phyloP scores from a whole-genome alignment of 1,284 basidiomycete species.

The Exobasidium rhododendri region DNA sequence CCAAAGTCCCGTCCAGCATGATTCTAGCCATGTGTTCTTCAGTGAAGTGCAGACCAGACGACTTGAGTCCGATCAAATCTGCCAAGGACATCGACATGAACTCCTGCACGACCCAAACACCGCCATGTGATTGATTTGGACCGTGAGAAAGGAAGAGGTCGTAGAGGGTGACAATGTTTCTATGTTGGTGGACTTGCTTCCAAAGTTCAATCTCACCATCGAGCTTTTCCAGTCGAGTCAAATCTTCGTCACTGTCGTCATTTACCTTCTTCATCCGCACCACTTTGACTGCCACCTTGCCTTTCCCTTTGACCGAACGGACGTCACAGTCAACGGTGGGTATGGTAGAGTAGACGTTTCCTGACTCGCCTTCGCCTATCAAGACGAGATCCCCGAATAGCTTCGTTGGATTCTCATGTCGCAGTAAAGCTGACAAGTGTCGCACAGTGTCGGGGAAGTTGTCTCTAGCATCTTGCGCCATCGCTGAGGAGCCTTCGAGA shows the following conservation, averaged over 20 bases:
- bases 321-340: not conserved
- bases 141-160: constrained; percentile 22
- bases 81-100: constrained; percentile 36
- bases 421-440: constrained; percentile 3
- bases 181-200: constrained; percentile 26
- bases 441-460: not conserved
- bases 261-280: constrained; percentile 26
- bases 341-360: constrained; percentile 24
- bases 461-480: too few species aligned
- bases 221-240: constrained; percentile 23
- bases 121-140: not conserved
- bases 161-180: constrained; percentile 33
- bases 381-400: constrained; percentile 26
- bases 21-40: constrained; percentile 38
- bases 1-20: constrained; percentile 30
- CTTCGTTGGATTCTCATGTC: not conserved
- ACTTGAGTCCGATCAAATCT: constrained; percentile 35
- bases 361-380: constrained; percentile 43
- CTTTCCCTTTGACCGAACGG: not conserved
- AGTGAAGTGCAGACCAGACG: constrained; percentile 22
- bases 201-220: constrained; percentile 36
- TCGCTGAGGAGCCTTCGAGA: not conserved
- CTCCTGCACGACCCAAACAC: constrained; percentile 44
- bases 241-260: not conserved
- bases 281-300: constrained; percentile 37